A percentile compares a stretch with the other conserved stretches of the same genome.
These are phyloP conservation scores for sunflower (Helianthus annuus) DNA, from an alignment of 129 eudicot genomes.

Conservation along the genomic window HanXRQr2.0-SUNRISE NC_035438.2:6469437-6469936, in stretches of 20 bases:
- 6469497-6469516: slow-evolving; percentile 35
- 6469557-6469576: slow-evolving; percentile 53
- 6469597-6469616: slow-evolving; percentile 28
- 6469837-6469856: slow-evolving; percentile 39
- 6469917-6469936: slow-evolving; percentile 38
- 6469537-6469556: slow-evolving; percentile 51
- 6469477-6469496: slow-evolving; percentile 9
- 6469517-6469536: slow-evolving; percentile 37
- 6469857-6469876: slow-evolving; percentile 47
- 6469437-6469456: slow-evolving; percentile 10
- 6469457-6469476: slow-evolving; percentile 2
- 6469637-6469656: slow-evolving; percentile 6
- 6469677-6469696: slow-evolving; percentile 41
- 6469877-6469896: slow-evolving; percentile 44
- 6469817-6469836: slow-evolving; percentile 32
- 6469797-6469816: slow-evolving; percentile 41
- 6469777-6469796: slow-evolving; percentile 39
- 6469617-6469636: slow-evolving; percentile 27
- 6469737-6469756: slow-evolving; percentile 37
- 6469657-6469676: slow-evolving; percentile 22
- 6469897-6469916: slow-evolving; percentile 40
- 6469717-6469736: slow-evolving; percentile 37
- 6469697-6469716: slow-evolving; percentile 41
- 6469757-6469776: slow-evolving; percentile 37
- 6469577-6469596: slow-evolving; percentile 46